Base-by-base conservation (phyloP, 2,329 filamentous ascomycete genomes). In the Phialophora chinensis region DNA sequence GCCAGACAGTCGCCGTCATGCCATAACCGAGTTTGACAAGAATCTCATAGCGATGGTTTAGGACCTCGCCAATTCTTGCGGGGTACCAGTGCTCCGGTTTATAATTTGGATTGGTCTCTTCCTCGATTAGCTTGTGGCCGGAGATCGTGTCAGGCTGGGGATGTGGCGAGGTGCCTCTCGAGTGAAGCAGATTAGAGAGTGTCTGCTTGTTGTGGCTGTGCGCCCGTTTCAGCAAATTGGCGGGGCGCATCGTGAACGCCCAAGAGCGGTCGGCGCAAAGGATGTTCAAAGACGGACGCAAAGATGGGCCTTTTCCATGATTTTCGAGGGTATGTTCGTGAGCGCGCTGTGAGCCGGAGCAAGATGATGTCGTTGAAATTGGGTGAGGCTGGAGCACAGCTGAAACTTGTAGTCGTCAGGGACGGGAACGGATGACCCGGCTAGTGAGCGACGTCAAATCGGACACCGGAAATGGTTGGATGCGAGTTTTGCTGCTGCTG, bases 21-120 rank as follows among this genome's bases (percentile, higher is more conserved):
- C 81, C 80, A 70, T 71, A 82, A 10, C 80, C 80, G 7, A 83
- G 70, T 64, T 83, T 83, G 0, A 76, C 72, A 0, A 81, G 61
- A 0, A 75, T 62, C 70, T 83, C 76, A 60, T 76, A 83, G 3
- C 73, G 68, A n/a, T 73, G 63, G 1, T 74, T 71, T 2, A 81
- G 75, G 1, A 79, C 66, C 12, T 83, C 74, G 2, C 80, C 79
- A 0, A 79, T 69, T 0, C 70, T 73, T n/a, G 77, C 77, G 0
- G 79, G 76, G 66, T 81, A 80, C 61, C 78, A 81, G 2, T 73
- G 71, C 2, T 76, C 73, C 0, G 77, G 66, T 1, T 72, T 66
- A 63, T 81, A 81, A 11, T 72, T 73, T 0, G 77, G 75, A 3
- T 79, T 60, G 1, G 68, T 72, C 60, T 82, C 80, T 65, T 83